Percentiles rank a stretch among this genome's conserved stretches.
phyloP scores from a whole-genome alignment of 2,329 filamentous ascomycete genomes.

The Aspergillus aculeatinus region DNA sequence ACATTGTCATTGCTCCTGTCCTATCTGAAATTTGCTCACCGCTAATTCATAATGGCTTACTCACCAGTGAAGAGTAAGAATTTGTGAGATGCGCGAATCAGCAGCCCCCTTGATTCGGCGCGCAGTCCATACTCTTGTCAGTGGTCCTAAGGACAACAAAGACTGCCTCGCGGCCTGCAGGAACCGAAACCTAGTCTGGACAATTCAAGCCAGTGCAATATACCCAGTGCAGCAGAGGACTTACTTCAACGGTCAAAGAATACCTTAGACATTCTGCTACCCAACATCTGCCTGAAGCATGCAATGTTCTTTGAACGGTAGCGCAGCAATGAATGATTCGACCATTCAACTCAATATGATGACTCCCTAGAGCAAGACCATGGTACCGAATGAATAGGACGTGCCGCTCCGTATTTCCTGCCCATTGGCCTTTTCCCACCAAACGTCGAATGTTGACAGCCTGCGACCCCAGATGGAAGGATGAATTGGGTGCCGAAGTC shows the following conservation, averaged over 20 bases:
- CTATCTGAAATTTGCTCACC: neutral
- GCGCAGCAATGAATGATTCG: neutral
- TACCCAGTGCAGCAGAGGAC: neutral
- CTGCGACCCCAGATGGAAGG: neutral
- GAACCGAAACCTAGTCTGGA: neutral
- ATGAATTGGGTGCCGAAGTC: constrained; percentile 5
- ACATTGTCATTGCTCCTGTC: neutral
- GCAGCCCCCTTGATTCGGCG: neutral
- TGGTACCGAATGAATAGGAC: neutral
- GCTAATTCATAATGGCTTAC: neutral
- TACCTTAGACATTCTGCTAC: neutral
- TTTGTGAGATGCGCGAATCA: neutral
- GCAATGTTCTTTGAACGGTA: neutral
- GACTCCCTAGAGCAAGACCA: neutral
- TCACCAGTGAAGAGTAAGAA: neutral
- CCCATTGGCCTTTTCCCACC: neutral
- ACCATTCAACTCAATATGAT: neutral
- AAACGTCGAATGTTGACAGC: neutral
- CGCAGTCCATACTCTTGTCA: neutral
- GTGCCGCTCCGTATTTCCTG: neutral
- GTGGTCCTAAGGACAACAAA: neutral
- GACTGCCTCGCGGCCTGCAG: neutral
- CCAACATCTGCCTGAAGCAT: neutral
- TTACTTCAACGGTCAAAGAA: neutral
- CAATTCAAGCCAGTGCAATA: neutral